These are phyloP conservation scores for Fremontodendron californicum DNA, from an alignment of 345 rosid species.

Conservation along the genomic window DNA sequence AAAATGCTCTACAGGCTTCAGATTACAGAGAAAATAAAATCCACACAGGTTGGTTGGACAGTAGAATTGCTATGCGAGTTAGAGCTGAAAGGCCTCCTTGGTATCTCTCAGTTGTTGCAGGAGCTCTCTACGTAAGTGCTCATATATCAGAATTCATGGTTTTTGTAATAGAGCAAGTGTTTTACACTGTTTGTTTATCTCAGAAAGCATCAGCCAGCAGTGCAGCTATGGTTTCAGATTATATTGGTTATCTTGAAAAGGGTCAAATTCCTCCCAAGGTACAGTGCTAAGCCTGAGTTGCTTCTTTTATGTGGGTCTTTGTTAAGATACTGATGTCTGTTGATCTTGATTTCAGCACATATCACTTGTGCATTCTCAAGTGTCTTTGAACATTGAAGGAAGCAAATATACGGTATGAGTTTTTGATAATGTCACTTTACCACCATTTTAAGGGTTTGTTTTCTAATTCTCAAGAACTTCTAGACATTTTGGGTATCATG, in stretches of 20 bases:
- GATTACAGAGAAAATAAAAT: conserved; percentile 96
- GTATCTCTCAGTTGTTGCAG: conserved; percentile 99
- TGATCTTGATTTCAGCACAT: conserved; percentile 66
- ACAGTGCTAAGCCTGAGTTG: conserved; percentile 6
- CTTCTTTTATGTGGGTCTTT: conserved; percentile 13
- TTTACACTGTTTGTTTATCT: conserved; percentile 15
- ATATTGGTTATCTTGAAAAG: conserved; percentile 95
- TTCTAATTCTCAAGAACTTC: not conserved
- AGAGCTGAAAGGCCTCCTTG: conserved; percentile 99
- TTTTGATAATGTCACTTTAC: conserved; percentile 14
- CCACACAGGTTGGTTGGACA: conserved; percentile 99
- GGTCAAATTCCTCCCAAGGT: conserved; percentile 99
- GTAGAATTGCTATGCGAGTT: conserved; percentile 99
- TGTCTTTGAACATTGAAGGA: conserved; percentile 97
- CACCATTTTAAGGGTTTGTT: not conserved
- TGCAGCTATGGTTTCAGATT: conserved; percentile 95
- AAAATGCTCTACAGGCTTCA: conserved; percentile 60
- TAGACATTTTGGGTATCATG: conserved; percentile 1
- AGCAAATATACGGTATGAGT: conserved; percentile 82
- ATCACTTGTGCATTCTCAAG: conserved; percentile 94
- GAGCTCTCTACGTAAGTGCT: conserved; percentile 83
- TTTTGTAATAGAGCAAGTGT: not conserved
- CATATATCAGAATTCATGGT: conserved; percentile 1
- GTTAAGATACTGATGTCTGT: conserved; percentile 15
- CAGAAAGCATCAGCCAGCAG: conserved; percentile 98